Evolutionary conservation across 331 rosid species (phyloP).

Genomic region (Pyrus hybrid): DNA sequence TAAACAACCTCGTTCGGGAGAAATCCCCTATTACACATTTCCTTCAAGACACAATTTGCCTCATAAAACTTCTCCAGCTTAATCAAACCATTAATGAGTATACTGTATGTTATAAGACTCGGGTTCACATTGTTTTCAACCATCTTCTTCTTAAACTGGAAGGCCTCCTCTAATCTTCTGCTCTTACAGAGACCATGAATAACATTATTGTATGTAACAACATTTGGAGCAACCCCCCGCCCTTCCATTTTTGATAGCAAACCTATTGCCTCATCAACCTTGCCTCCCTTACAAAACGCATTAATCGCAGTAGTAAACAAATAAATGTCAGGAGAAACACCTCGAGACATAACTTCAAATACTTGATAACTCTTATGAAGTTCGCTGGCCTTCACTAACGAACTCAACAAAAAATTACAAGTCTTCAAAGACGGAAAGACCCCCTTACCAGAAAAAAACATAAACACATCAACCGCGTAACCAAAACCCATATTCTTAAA

Average conservation of each 20-base stretch:
- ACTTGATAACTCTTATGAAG: slow-evolving; percentile 34
- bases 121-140: slow-evolving; percentile 33
- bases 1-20: slow-evolving; percentile 52
- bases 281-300: slow-evolving; percentile 49
- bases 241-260: slow-evolving; percentile 54
- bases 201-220: slow-evolving; percentile 57
- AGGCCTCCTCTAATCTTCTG: slow-evolving; percentile 52
- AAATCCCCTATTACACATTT: slow-evolving; percentile 45
- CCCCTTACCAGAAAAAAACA: slow-evolving; percentile 23
- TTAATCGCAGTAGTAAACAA: slow-evolving; percentile 49
- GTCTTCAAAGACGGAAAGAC: slow-evolving; percentile 45
- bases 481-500: slow-evolving; percentile 34
- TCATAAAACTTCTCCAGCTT: slow-evolving; percentile 46
- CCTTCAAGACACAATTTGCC: slow-evolving; percentile 35
- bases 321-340: slow-evolving; percentile 49
- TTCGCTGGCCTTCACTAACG: slow-evolving; percentile 50
- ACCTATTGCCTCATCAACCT: slow-evolving; percentile 43
- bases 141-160: slow-evolving; percentile 53
- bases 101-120: slow-evolving; percentile 48
- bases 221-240: slow-evolving; percentile 53
- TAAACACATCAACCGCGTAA: slow-evolving; percentile 35
- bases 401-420: slow-evolving; percentile 46
- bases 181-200: slow-evolving; percentile 70
- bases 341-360: slow-evolving; percentile 33
- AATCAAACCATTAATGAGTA: slow-evolving; percentile 57